Base-by-base conservation (phyloP, 345 rosid genomes). In the Rhodamnia argentea region DNA sequence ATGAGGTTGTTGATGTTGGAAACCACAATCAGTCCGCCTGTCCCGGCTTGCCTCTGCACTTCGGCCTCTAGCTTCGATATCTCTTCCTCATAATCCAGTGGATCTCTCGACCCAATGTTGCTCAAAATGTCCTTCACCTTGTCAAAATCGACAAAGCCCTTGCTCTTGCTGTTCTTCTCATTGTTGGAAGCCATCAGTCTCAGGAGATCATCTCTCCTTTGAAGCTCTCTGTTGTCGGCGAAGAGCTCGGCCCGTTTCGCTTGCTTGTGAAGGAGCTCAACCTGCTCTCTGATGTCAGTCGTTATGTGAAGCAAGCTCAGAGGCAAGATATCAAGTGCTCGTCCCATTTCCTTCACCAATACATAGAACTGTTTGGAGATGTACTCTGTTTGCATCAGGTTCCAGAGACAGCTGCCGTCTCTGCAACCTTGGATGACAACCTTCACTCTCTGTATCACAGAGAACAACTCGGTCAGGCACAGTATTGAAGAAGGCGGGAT, bases 201-300 rank as follows among this genome's bases (percentile, higher is more conserved):
- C n/a, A 92, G 85, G 86, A 93, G 90, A 52, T 90, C 88, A 22
- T 90, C 93, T 60, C 92, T 92, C 89, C 83, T 93, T 52, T 76
- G 89, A 86, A 92, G 47, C 84, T 92, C 97, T 83, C 70, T 83
- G 22, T 89, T 78, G 24, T 94, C 93, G n/a, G 91, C 85, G 84
- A 90, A 88, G 88, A 91, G 87, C 83, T 90, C 92, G 5, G 87
- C 90, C 84, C 93, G 88, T 83, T 90, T 94, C 9, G 90, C 91
- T 85, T 94, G 97, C 92, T 75, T 90, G 90, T 90, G 94, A 54
- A 92, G 93, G 70, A 93, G 93, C 88, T 92, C 95, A 84, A 94
- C 91, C 85, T 93, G 97, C 87, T 94, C 97, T 84, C 87, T 92
- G n/a, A 88, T 89, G 74, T 94, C 97, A 2, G 88, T n/a, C 0